Conservation (phyloP, 2,329 filamentous ascomycete genomes). For the Sordariomycetes sp. region DNA sequence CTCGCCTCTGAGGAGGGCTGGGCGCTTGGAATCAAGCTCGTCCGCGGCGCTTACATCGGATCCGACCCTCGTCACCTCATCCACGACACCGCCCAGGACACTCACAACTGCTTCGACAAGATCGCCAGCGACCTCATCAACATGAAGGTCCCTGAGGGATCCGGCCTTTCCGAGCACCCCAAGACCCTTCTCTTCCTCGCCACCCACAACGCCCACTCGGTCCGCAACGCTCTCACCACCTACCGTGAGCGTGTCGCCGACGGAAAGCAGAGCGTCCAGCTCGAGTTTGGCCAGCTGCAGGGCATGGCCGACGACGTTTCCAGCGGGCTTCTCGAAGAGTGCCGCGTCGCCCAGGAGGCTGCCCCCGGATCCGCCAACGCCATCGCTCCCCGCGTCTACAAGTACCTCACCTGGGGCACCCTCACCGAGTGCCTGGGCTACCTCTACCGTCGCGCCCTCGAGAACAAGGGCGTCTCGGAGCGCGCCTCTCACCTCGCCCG, state of each 20-base stretch:
- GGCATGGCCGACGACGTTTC: conserved; percentile 87
- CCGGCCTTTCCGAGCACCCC: conserved; percentile 34
- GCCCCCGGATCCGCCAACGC: conserved; percentile 1
- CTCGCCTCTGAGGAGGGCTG: conserved; percentile 45
- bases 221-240: conserved; percentile 37
- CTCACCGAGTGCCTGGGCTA: conserved; percentile 82
- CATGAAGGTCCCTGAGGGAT: conserved; percentile 25
- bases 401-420: conserved; percentile 62
- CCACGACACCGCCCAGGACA: conserved; percentile 56
- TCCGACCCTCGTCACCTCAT: conserved; percentile 56
- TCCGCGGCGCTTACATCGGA: conserved; percentile 58
- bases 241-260: conserved; percentile 57
- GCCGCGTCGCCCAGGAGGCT: background rate
- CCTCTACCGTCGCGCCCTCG: conserved; percentile 50
- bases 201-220: conserved; percentile 63
- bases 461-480: conserved; percentile 64
- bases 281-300: conserved; percentile 56
- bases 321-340: conserved; percentile 34
- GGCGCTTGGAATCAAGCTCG: conserved; percentile 57
- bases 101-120: conserved; percentile 57
- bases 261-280: conserved; percentile 31
- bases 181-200: conserved; percentile 56
- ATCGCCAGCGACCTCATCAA: conserved; percentile 54
- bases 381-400: conserved; percentile 36
- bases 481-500: conserved; percentile 34